Conservation (phyloP, 371 early-diverging fungal species). For the Mortierella sp. region DNA sequence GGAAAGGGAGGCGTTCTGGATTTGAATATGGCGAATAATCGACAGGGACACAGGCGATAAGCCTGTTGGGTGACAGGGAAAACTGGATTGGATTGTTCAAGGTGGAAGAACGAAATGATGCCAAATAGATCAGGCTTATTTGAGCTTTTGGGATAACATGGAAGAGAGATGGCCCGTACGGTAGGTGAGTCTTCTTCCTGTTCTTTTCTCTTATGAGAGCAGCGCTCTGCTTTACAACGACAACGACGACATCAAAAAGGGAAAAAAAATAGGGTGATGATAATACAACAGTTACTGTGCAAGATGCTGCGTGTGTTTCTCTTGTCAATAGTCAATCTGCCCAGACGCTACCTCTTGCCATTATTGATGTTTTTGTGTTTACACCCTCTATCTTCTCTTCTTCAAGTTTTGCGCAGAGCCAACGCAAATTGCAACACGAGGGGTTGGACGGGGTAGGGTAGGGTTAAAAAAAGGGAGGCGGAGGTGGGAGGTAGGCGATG, state of each 20-base stretch:
- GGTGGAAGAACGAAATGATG: neutral
- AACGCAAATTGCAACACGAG: neutral
- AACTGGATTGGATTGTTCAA: constrained; percentile 20
- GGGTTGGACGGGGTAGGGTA: neutral
- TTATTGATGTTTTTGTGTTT: neutral
- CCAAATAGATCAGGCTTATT: constrained; percentile 1
- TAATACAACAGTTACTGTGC: neutral
- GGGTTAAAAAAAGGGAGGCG: neutral
- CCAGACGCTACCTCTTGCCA: neutral
- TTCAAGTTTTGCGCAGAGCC: constrained; percentile 4
- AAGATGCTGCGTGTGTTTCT: neutral
- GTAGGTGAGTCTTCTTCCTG: neutral
- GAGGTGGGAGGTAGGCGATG: neutral
- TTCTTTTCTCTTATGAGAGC: constrained; percentile 10
- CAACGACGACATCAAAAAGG: neutral
- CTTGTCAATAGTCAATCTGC: neutral
- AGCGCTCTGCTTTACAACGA: neutral
- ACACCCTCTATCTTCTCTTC: neutral
- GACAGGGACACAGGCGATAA: neutral
- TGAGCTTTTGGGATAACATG: constrained; percentile 7
- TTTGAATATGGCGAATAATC: neutral
- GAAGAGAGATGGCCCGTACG: constrained; percentile 22
- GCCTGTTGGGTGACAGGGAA: constrained; percentile 12
- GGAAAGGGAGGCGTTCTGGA: neutral
- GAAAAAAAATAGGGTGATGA: neutral